Base-by-base conservation (phyloP, 148 eudicot species). In the Vaccinium darrowii region DNA sequence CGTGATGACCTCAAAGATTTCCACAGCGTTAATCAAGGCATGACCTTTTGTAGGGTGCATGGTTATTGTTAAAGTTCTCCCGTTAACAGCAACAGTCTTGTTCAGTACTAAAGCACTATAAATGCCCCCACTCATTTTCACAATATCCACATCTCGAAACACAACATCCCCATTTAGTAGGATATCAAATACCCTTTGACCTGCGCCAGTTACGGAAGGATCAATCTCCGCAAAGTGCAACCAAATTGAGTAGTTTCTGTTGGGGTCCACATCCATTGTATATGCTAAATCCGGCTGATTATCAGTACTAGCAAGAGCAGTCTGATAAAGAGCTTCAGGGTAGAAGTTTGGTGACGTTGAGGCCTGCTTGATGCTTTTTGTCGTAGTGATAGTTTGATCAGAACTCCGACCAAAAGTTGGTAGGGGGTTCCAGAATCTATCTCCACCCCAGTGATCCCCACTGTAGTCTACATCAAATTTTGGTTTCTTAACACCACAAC, bases 151-250 rank as follows among this genome's bases (percentile, higher is more conserved):
- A 79, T 89, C 88, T 86, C 78, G 91, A 88, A 92, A 95, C 49
- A 13, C 88, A 81, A 89, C 73, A 87, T 93, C 95, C 47, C 98
- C 97, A 83, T 97, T 97, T 78, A 97, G 88, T 88, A 89, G 85
- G 57, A 97, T 84, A 84, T 95, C 90, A 90, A 97, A 94, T n/a
- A 95, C 91, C 92, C 99, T 91, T 85, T 95, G 90, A 60, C 98
- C 96, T 21, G 82, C 86, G 52, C 85, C 91, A 56, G 93, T 94
- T 11, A 97, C 81, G 54, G 94, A 92, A 84, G 98, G 89, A 88
- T 95, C 98, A 85, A 95, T 95, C 90, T 97, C 99, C 1, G 98
- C 94, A 91, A 97, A 97, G 86, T 97, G 99, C 56, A 97, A 89
- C 99, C 99, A 97, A 72, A 97, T 84, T 53, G 98, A 95, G 86